Evolutionary conservation across 805 yeast genomes (phyloP), one percentile per base, ranked within the genome.

Genomic region (Ogataea corticis): DNA sequence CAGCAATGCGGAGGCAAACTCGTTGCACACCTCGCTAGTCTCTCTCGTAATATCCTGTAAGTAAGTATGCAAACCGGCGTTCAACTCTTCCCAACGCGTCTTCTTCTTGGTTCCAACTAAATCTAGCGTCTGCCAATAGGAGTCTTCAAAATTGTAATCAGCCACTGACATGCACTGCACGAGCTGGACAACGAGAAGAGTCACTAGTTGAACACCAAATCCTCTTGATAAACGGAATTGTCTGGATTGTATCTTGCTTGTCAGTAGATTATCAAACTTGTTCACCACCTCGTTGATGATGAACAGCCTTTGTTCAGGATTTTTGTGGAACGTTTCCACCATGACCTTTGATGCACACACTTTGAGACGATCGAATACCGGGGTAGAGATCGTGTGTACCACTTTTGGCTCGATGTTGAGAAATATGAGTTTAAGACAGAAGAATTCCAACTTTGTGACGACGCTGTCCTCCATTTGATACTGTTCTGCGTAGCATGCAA

Each of bases 261-360:
- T 62, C 0, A 86, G 77, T 3, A 82, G 54, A 17, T 67, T 71
- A 38, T 76, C 79, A 42, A 82, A 64, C 44, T 75, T 76, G 2
- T 73, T 63, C 11, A 84, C 54, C 2, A 85, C 54, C 58, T 88
- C 94, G 42, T 76, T 76, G 7, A 87, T 54, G 4, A 88, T 71
- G 56, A 82, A 84, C 1, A 65, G 63, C 44, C 86, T 66, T 55
- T 88, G 95, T 33, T 72, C 75, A 1, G 68, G 63, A 39, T 71
- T 58, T 15, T 56, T 59, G 29, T 58, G 55, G 56, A 77, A 81
- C 10, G 80, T 65, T 6, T 67, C 43, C 13, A 60, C 56, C 14
- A 68, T 35, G 30, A 75, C 50, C 10, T 63, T 56, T 27, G 71
- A 56, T 31, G 66, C 54, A 11, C 58, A 52, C 13, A 67, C 68